Base-by-base conservation (phyloP, 208 protist species). In the Crithidia acanthocephali region DNA sequence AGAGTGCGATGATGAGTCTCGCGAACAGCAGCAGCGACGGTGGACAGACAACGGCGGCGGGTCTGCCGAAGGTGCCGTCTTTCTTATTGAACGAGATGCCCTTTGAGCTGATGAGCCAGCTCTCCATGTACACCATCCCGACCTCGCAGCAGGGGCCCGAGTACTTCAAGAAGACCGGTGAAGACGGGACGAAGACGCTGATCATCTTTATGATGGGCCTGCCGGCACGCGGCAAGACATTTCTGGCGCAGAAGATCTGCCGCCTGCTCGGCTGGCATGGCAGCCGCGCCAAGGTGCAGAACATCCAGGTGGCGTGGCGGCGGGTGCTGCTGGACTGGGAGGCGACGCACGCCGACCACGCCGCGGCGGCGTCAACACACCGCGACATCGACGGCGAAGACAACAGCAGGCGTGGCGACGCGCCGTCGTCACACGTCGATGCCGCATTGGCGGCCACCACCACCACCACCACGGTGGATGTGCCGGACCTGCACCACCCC, bases 171-270 rank as follows among this genome's bases (percentile, higher is more conserved):
- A 52, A 33, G 3, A 58, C 59, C 16, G 61, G 66, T 25, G 73
- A 90, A 57, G 75, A 83, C 57, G 81, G 82, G 62, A 73, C 71
- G 13, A 75, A 79, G 27, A 85, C 83, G 30, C 75, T 94, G 0
- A 78, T 92, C 62, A 90, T 97, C 55, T 79, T 95, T 63, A 97
- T 95, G 93, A 87, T 97, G 42, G 93, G 93, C 32, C 83, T 97
- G 16, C 93, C 93, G 27, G 93, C 90, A n/a, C 82, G 93, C 1
- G 93, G 93, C 13, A 97, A 97, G 58, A 97, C 93, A 3, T 97
- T 95, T 72, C 61, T 97, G 8, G 93, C 93, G 18, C 90, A 97
- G 56, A 97, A 95, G 66, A 89, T 97, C 18, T 94, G 90, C 64
- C 80, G 93, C 9, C 82, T 94, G 59, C 78, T 95, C 23, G 84